phyloP scores from a whole-genome alignment of 2,329 filamentous ascomycete genomes.

The Orbilia blumenaviensis region DNA sequence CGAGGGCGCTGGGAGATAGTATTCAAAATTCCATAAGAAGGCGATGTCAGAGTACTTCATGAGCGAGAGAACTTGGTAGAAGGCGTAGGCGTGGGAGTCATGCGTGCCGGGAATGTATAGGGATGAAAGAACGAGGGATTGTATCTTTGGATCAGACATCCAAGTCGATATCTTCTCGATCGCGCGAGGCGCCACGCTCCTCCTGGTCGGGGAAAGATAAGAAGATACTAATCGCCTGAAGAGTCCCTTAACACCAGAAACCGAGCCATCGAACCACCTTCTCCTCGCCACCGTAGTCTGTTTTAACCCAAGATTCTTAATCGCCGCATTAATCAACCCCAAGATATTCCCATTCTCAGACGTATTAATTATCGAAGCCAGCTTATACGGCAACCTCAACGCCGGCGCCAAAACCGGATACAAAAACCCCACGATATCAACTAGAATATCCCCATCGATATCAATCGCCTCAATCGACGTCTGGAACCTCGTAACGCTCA shows the following conservation, averaged over 20 bases:
- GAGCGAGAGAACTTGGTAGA: conserved; percentile 19
- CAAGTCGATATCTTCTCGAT: conserved; percentile 16
- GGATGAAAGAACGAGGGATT: conserved; percentile 13
- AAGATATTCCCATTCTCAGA: conserved; percentile 38
- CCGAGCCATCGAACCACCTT: neutral
- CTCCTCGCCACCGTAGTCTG: neutral
- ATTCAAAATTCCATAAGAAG: conserved; percentile 50
- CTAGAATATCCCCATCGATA: conserved; percentile 40
- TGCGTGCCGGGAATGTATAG: conserved; percentile 46
- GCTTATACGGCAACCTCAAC: conserved; percentile 33
- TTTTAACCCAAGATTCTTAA: neutral
- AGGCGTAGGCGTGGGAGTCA: conserved; percentile 40
- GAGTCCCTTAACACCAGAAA: neutral
- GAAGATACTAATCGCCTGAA: neutral
- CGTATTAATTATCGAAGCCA: conserved; percentile 38
- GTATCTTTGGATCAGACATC: conserved; percentile 43
- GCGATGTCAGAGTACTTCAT: conserved; percentile 48
- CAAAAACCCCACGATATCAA: conserved; percentile 33
- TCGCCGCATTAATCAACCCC: neutral
- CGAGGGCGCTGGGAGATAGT: conserved; percentile 29
- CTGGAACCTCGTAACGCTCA: conserved; percentile 32
- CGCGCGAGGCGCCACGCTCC: neutral
- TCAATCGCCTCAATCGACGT: conserved; percentile 22
- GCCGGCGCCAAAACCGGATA: conserved; percentile 38
- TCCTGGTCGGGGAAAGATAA: neutral